Percentiles rank a stretch among this genome's conserved stretches.
These are phyloP conservation scores for Aspergillus biplanus DNA, from an alignment of 495 filamentous ascomycete genomes.

Conservation along the genomic window DNA sequence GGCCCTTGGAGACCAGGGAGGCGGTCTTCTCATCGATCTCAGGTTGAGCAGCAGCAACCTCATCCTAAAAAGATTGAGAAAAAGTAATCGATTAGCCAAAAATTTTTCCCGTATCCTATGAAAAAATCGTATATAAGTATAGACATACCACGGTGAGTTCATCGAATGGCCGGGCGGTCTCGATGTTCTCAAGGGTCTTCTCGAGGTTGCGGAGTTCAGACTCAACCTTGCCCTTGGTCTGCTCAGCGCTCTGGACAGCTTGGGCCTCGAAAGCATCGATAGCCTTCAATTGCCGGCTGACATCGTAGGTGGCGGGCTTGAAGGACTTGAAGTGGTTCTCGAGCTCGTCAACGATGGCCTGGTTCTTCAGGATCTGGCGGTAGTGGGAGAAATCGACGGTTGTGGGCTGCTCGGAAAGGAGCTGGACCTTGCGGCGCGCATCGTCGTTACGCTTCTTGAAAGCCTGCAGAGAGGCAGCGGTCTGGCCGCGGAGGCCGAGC, in stretches of 20 bases:
- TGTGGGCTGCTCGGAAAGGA: slow-evolving; percentile 77
- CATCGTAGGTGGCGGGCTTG: slow-evolving; percentile 90
- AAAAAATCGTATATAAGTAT: not conserved
- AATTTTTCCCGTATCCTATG: slow-evolving; percentile 3
- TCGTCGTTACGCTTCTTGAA: slow-evolving; percentile 99
- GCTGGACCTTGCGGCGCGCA: slow-evolving; percentile 85
- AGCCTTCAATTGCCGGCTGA: slow-evolving; percentile 88
- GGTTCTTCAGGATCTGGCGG: slow-evolving; percentile 91
- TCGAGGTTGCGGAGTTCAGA: slow-evolving; percentile 87
- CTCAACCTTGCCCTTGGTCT: slow-evolving; percentile 94
- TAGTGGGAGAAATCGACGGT: slow-evolving; percentile 91
- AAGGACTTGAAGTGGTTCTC: slow-evolving; percentile 89
- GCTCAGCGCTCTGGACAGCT: slow-evolving; percentile 94
- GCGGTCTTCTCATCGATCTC: slow-evolving; percentile 95
- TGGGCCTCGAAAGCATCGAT: slow-evolving; percentile 98
- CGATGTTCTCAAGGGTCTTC: slow-evolving; percentile 95
- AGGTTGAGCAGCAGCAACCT: slow-evolving; percentile 87
- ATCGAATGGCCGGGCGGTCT: slow-evolving; percentile 93
- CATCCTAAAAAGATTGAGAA: slow-evolving; percentile 65
- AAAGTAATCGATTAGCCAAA: slow-evolving; percentile 19
- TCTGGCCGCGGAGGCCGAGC: slow-evolving; percentile 94
- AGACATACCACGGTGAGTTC: slow-evolving; percentile 94
- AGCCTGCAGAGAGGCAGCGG: slow-evolving; percentile 80
- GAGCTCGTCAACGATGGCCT: slow-evolving; percentile 90
- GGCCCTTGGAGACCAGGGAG: slow-evolving; percentile 91